These are phyloP conservation scores for Uromyces viciae-fabae DNA, from an alignment of 1,284 basidiomycete species.

Conservation along the genomic window DNA sequence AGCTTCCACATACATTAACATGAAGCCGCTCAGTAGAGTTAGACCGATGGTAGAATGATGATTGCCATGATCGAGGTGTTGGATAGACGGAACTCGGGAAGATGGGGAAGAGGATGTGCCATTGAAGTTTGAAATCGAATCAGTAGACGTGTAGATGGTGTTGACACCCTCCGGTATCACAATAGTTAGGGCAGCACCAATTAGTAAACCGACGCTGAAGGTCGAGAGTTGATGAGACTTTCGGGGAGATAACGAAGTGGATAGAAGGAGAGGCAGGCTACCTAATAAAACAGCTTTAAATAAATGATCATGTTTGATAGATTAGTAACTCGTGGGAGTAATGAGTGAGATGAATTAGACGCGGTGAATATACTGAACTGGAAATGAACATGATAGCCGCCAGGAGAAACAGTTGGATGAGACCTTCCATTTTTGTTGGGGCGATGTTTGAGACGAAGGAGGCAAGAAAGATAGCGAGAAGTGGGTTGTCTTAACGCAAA, in stretches of 20 bases:
- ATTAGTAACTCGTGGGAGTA: background rate
- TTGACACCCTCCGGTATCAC: slow-evolving; percentile 70
- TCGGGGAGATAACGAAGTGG: background rate
- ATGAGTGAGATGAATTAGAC: background rate
- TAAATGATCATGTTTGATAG: background rate
- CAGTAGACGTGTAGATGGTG: slow-evolving; percentile 2
- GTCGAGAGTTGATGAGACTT: slow-evolving; percentile 59
- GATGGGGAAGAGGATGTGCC: background rate
- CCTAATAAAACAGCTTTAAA: slow-evolving; percentile 7
- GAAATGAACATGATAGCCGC: slow-evolving; percentile 11
- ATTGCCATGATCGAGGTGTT: background rate
- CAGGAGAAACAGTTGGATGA: slow-evolving; percentile 2
- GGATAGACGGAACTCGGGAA: background rate
- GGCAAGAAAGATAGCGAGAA: too few species aligned
- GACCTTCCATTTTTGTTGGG: background rate
- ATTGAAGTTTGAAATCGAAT: background rate
- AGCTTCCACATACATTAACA: slow-evolving; percentile 75
- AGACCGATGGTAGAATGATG: slow-evolving; percentile 63
- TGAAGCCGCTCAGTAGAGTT: slow-evolving; percentile 73
- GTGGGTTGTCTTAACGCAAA: too few species aligned
- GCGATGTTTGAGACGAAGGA: background rate
- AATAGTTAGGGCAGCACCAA: slow-evolving; percentile 81
- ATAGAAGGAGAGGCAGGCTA: slow-evolving; percentile 24
- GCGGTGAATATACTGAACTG: background rate
- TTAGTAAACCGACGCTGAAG: slow-evolving; percentile 74